Conservation (phyloP, 2,329 filamentous ascomycete species). For the Trichophyton verrucosum region DNA sequence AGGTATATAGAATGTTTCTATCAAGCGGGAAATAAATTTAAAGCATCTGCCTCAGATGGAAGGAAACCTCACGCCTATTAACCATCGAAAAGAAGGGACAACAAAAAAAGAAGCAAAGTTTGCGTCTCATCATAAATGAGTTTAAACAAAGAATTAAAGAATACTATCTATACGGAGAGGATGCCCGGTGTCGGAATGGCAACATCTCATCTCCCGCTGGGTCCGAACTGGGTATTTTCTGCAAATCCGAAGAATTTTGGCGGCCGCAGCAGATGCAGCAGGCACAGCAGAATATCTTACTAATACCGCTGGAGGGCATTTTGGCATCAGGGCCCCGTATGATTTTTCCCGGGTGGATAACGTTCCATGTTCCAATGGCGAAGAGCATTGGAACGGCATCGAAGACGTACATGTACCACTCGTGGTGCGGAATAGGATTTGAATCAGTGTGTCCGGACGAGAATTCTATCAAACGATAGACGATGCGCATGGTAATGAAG, state of each 20-base stretch:
- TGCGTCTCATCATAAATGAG: too few relatives aligned
- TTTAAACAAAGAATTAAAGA: background rate
- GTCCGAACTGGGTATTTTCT: conserved; percentile 1
- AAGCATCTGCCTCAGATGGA: too few relatives aligned
- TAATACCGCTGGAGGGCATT: background rate
- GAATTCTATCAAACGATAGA: conserved; percentile 50
- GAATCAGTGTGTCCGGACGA: conserved; percentile 37
- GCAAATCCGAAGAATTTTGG: background rate
- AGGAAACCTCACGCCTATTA: too few relatives aligned
- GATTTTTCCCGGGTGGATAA: conserved; percentile 26
- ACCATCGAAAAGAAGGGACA: too few relatives aligned
- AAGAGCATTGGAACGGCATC: conserved; percentile 31
- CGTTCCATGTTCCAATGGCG: conserved; percentile 25
- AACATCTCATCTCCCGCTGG: conserved; percentile 1
- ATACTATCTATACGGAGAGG: conserved; percentile 1
- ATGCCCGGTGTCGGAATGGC: background rate
- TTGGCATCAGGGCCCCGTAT: conserved; percentile 19
- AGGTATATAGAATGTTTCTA: too few relatives aligned
- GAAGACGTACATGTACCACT: conserved; percentile 29
- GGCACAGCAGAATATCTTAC: background rate
- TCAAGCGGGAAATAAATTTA: too few relatives aligned
- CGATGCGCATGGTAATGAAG: conserved; percentile 42
- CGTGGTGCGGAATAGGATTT: conserved; percentile 21
- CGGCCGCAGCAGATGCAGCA: background rate
- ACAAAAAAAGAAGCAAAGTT: too few relatives aligned